Evolutionary conservation across 2,329 filamentous ascomycete genomes (phyloP).

Genomic region (Furcasterigmium sp.): DNA sequence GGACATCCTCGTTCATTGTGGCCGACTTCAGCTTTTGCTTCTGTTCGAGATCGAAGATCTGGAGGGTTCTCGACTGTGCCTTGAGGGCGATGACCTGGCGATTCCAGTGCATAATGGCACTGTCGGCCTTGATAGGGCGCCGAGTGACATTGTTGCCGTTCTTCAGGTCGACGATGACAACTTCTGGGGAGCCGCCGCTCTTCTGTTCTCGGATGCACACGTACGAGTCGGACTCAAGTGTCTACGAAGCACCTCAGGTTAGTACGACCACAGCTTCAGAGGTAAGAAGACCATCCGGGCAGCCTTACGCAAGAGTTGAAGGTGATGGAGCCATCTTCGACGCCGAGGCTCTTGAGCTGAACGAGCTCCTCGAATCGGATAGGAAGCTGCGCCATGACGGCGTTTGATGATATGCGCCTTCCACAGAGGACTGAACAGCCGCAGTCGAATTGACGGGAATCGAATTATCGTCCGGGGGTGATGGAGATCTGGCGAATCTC

Average conservation of each 20-base stretch:
- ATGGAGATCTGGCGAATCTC: neutral
- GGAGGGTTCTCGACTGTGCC: conserved; percentile 87
- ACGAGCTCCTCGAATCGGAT: conserved; percentile 93
- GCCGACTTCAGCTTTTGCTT: conserved; percentile 97
- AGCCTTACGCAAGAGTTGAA: conserved; percentile 72
- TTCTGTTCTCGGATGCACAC: conserved; percentile 96
- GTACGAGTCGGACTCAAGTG: conserved; percentile 94
- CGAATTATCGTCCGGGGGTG: neutral
- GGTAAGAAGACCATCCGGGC: neutral
- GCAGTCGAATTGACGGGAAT: neutral
- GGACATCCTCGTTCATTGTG: conserved; percentile 93
- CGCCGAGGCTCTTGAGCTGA: conserved; percentile 51
- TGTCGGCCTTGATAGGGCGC: conserved; percentile 96
- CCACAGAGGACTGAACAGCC: conserved; percentile 5
- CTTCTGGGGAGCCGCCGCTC: conserved; percentile 77
- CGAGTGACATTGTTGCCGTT: conserved; percentile 94
- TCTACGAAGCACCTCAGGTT: conserved; percentile 66
- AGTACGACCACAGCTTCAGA: conserved; percentile 80
- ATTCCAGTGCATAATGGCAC: conserved; percentile 98
- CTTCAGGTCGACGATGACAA: conserved; percentile 97
- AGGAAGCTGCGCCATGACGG: conserved; percentile 63
- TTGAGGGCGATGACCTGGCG: conserved; percentile 95
- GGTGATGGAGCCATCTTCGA: conserved; percentile 54
- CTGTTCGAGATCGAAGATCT: conserved; percentile 91
- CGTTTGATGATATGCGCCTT: conserved; percentile 9